phyloP scores from a whole-genome alignment of 2,329 filamentous ascomycete species.

The Aspergillus uvarum region DNA sequence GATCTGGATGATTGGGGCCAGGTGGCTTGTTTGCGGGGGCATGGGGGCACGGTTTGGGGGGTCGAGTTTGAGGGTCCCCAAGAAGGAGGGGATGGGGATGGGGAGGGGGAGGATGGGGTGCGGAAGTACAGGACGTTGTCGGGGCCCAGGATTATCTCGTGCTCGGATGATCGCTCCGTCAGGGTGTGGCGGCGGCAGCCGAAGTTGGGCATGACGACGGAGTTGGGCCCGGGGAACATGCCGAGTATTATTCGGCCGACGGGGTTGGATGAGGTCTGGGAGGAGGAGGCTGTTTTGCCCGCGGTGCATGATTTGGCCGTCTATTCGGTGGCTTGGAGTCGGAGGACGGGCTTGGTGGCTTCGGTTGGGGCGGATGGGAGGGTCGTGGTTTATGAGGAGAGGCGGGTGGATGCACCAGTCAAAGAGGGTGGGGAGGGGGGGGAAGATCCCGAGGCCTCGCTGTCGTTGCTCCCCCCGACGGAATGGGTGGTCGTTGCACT shows the following conservation, averaged over 20 bases:
- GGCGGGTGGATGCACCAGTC: constrained; percentile 32
- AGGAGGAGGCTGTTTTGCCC: constrained; percentile 73
- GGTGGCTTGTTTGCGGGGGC: constrained; percentile 75
- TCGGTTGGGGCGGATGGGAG: constrained; percentile 85
- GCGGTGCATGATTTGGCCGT: constrained; percentile 74
- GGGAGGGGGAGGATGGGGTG: neutral
- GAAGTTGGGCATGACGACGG: constrained; percentile 30
- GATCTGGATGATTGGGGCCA: constrained; percentile 94
- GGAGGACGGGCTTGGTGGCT: constrained; percentile 72
- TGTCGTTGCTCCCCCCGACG: constrained; percentile 33
- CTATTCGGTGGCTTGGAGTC: constrained; percentile 84
- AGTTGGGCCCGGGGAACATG: constrained; percentile 46
- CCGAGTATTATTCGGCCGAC: constrained; percentile 84
- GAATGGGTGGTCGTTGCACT: constrained; percentile 72
- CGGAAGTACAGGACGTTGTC: constrained; percentile 23
- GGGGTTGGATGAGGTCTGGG: constrained; percentile 77
- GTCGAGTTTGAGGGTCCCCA: constrained; percentile 61
- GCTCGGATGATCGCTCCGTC: constrained; percentile 78
- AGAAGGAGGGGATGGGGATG: neutral
- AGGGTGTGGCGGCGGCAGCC: constrained; percentile 72
- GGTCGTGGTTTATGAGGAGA: constrained; percentile 75
- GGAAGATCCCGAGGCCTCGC: constrained; percentile 22
- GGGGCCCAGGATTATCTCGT: constrained; percentile 68
- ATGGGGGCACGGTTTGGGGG: constrained; percentile 86
- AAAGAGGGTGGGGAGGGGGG: constrained; percentile 1